Base-by-base conservation (phyloP, 2,329 filamentous ascomycete species). In the Aspergillus candidus region DNA sequence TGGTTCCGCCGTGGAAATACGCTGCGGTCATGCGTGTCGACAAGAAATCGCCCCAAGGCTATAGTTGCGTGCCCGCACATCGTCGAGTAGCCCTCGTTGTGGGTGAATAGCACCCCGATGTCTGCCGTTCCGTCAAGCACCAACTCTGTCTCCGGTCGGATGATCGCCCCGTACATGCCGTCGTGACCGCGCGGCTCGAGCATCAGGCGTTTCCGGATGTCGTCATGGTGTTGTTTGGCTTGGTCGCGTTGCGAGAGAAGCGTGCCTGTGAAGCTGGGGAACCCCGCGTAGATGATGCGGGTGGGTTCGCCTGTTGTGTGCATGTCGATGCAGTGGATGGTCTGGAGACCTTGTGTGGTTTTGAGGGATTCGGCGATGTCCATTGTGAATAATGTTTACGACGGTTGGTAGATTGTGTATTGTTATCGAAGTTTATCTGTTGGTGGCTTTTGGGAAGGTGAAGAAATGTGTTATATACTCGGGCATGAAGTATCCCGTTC, bases 1-100 rank as follows among this genome's bases (percentile, higher is more conserved):
- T 60, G 41, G 3, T 59, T 45, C 4, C 70, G 57, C 5, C 52
- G 53, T 0, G 71, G 66, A 42, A 75, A 75, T 11, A 72, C 55
- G 10, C 22, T 41, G 13, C 53, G 17, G 42, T 72, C 69, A 42
- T 68, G 58, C 3, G 63, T 64, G 43, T 73, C 71, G 14, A 72
- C 59, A 0, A 72, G 54, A 40, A 68, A 71, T 3, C 70, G 61
- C 2, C 72, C 72, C 11, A 77, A 51, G 0, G 74, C 74, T 36
- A 77, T 72, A 0, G 73, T 75, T 3, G 72, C 73, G 51, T 77
- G 74, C 3, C 74, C 74, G 47, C 73, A 76, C 64, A 75, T 75
- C 4, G 71, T 75, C 6, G 70, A 73, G 39, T 70, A 75, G 0
- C 71, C 72, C 4, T 71, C 69, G 29, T 73, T 73, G 29, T 72